Percentiles rank a stretch among this genome's conserved stretches.
Conservation (phyloP, 1,284 basidiomycete species). For the Tremellales sp. region DNA sequence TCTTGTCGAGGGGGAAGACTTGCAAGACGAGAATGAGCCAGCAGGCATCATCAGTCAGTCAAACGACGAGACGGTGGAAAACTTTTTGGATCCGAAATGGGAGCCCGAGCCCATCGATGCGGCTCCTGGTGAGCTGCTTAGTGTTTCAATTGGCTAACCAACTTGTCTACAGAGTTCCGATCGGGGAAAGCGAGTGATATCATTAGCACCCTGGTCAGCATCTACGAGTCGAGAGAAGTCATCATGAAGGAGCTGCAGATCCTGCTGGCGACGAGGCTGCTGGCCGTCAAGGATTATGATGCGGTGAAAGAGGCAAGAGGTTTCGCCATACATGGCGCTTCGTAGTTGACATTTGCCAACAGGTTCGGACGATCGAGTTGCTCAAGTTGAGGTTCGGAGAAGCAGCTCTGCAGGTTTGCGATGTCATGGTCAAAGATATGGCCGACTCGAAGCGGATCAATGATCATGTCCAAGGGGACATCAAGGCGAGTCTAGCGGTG, state of each 20-base stretch:
- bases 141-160: neutral
- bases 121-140: slow-evolving; percentile 63
- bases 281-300: slow-evolving; percentile 73
- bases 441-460: slow-evolving; percentile 86
- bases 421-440: slow-evolving; percentile 95
- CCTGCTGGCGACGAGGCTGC: slow-evolving; percentile 73
- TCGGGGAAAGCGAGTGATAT: slow-evolving; percentile 83
- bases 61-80: slow-evolving; percentile 69
- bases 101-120: slow-evolving; percentile 91
- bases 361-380: slow-evolving; percentile 88
- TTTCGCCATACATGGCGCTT: slow-evolving; percentile 1
- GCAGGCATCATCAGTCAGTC: slow-evolving; percentile 51
- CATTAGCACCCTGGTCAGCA: slow-evolving; percentile 89
- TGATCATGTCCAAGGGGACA: slow-evolving; percentile 71
- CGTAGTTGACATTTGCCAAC: neutral
- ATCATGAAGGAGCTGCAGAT: slow-evolving; percentile 92
- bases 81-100: slow-evolving; percentile 85
- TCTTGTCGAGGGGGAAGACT: slow-evolving; percentile 78
- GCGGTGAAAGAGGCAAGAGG: slow-evolving; percentile 71
- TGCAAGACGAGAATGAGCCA: slow-evolving; percentile 49
- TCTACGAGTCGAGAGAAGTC: slow-evolving; percentile 89
- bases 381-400: slow-evolving; percentile 92
- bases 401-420: slow-evolving; percentile 80
- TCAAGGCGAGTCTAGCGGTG: slow-evolving; percentile 53
- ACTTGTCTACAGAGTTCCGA: slow-evolving; percentile 64